A percentile compares a stretch with the other conserved stretches of the same genome.
phyloP scores from a whole-genome alignment of 192 early-diverging fungal genomes.

The Gonapodya prolifera region DNA sequence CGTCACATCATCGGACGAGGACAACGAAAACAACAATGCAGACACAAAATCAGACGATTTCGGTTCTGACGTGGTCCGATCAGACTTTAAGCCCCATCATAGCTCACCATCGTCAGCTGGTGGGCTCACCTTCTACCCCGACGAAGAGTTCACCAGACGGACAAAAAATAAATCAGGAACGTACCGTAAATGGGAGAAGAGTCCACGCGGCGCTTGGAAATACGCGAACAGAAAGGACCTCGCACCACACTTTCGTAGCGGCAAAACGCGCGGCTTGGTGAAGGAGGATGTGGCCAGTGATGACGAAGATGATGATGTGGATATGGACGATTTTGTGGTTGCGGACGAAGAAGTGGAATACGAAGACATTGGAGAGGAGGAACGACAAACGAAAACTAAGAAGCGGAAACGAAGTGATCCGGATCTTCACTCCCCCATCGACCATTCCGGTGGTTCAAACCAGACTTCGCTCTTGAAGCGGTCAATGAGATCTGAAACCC shows the following conservation, averaged over 20 bases:
- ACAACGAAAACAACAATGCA: too few species aligned
- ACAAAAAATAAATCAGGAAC: not conserved
- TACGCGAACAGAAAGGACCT: not conserved
- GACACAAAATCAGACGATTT: too few species aligned
- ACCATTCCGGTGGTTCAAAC: not conserved
- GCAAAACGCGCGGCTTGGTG: not conserved
- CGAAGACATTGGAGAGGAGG: not conserved
- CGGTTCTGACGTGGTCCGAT: not conserved
- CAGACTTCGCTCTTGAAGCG: not conserved
- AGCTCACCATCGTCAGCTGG: not conserved
- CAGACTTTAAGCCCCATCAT: not conserved
- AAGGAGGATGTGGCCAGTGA: slow-evolving; percentile 13
- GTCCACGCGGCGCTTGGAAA: not conserved
- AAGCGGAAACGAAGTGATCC: not conserved
- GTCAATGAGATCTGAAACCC: not conserved
- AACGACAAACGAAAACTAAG: not conserved
- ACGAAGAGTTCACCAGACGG: not conserved
- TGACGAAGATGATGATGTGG: slow-evolving; percentile 36
- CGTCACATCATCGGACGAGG: not conserved
- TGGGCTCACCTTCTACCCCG: not conserved
- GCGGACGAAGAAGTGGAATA: not conserved
- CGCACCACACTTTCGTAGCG: not conserved
- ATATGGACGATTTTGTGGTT: slow-evolving; percentile 35
- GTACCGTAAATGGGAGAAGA: not conserved
- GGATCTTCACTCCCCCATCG: not conserved